phyloP scores from a whole-genome alignment of 306 rosid species.

The Comarum palustre region DNA sequence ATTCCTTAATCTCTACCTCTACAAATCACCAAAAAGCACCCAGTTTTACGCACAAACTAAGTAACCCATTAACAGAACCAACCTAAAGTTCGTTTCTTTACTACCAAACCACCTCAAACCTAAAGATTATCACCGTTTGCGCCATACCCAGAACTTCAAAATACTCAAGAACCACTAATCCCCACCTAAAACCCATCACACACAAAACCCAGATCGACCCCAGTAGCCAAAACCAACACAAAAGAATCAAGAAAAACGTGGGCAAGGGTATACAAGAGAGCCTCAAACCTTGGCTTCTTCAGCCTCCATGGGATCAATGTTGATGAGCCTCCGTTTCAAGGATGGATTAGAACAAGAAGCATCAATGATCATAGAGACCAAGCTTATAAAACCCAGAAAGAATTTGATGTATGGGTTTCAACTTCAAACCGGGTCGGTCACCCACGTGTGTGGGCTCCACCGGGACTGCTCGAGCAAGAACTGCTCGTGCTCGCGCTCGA shows the following conservation, averaged over 20 bases:
- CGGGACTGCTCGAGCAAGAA: too few relatives aligned
- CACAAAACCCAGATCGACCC: conserved; percentile 40
- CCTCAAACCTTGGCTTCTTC: conserved; percentile 46
- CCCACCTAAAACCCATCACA: conserved; percentile 7
- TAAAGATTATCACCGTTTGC: not conserved
- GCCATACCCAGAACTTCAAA: conserved; percentile 19
- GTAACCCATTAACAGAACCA: not conserved
- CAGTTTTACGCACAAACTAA: not conserved
- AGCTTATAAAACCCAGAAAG: not conserved
- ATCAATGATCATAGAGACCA: conserved; percentile 52
- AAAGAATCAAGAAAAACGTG: conserved; percentile 3
- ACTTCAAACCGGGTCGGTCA: conserved; percentile 6
- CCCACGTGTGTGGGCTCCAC: too few relatives aligned
- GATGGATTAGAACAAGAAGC: conserved; percentile 27
- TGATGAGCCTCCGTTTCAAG: conserved; percentile 48
- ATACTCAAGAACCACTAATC: not conserved
- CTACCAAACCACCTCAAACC: not conserved
- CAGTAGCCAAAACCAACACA: conserved; percentile 15
- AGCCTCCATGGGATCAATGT: conserved; percentile 51
- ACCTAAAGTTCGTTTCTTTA: not conserved
- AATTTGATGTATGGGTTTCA: not conserved
- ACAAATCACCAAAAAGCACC: not conserved
- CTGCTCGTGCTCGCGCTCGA: too few relatives aligned
- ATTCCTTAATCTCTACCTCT: not conserved
- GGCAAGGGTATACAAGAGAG: not conserved